phyloP scores from a whole-genome alignment of 2,329 filamentous ascomycete species.

The Fusarium veterinarium region DNA sequence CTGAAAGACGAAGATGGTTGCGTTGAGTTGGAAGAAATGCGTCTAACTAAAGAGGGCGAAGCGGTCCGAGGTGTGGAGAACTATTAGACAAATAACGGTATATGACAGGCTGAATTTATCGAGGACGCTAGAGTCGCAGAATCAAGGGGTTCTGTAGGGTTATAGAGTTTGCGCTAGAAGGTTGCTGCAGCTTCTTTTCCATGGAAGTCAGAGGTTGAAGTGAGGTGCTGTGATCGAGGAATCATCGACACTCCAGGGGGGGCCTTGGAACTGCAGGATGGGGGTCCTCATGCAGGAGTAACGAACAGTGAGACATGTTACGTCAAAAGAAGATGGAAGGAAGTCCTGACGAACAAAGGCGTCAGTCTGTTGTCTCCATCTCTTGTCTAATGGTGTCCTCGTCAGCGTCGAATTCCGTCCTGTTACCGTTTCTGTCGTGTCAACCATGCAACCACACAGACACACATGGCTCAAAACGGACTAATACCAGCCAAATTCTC shows the following conservation, averaged over 20 bases:
- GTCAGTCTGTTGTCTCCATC: not conserved
- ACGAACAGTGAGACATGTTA: slow-evolving; percentile 24
- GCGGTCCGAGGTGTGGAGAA: not conserved
- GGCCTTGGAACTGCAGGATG: not conserved
- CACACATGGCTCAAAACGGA: slow-evolving; percentile 27
- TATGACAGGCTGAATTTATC: slow-evolving; percentile 19
- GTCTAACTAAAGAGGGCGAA: not conserved
- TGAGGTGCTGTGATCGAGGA: slow-evolving; percentile 6
- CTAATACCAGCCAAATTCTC: not conserved
- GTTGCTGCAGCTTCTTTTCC: slow-evolving; percentile 29
- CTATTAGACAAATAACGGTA: not conserved
- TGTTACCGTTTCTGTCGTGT: slow-evolving; percentile 25
- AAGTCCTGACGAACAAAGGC: slow-evolving; percentile 16
- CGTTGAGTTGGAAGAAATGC: not conserved
- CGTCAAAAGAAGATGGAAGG: slow-evolving; percentile 30
- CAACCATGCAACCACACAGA: slow-evolving; percentile 34
- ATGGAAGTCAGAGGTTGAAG: not conserved
- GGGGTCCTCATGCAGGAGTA: slow-evolving; percentile 20
- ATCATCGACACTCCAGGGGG: slow-evolving; percentile 20
- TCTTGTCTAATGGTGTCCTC: slow-evolving; percentile 26
- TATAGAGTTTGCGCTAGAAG: slow-evolving; percentile 45
- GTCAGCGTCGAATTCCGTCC: slow-evolving; percentile 32
- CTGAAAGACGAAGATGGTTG: not conserved
- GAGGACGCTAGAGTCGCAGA: not conserved
- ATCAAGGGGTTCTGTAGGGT: slow-evolving; percentile 15